These are phyloP conservation scores for Cadophora malorum DNA, from an alignment of 2,329 filamentous ascomycete species.

Conservation along the genomic window DNA sequence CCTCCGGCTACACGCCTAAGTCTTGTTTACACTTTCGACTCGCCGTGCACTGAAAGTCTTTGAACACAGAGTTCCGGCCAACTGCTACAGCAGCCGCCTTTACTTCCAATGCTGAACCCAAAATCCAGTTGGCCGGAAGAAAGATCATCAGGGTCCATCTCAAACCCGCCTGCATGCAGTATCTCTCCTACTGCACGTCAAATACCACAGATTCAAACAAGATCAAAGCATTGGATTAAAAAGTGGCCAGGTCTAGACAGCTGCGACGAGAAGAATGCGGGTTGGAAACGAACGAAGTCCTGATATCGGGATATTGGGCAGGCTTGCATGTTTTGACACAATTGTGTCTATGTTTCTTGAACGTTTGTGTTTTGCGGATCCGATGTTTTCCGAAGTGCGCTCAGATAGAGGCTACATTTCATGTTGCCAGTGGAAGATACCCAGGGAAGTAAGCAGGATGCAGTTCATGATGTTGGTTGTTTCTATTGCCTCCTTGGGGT, in stretches of 20 bases:
- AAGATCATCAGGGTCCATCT: not conserved
- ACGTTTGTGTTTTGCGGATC: not conserved
- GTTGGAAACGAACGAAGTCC: not conserved
- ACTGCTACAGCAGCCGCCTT: not conserved
- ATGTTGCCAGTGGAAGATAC: too few species aligned
- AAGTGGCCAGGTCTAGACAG: not conserved
- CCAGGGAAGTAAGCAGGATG: too few species aligned
- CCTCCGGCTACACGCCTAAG: not conserved
- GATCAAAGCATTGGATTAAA: not conserved
- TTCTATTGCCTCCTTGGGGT: too few species aligned
- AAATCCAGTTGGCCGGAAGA: not conserved
- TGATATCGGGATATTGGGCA: not conserved
- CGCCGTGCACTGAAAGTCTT: not conserved
- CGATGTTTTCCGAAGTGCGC: not conserved
- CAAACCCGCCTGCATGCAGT: constrained; percentile 1
- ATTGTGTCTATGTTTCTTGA: not conserved
- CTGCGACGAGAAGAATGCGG: not conserved
- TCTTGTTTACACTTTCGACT: not conserved
- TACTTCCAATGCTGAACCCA: not conserved
- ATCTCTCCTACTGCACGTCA: not conserved
- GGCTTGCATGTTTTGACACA: not conserved
- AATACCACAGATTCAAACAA: not conserved
- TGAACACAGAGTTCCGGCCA: not conserved
- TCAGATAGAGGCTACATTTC: not conserved
- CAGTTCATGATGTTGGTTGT: too few species aligned